Evolutionary conservation across 257 asterid species (phyloP).

Genomic region (Echium plantagineum): DNA sequence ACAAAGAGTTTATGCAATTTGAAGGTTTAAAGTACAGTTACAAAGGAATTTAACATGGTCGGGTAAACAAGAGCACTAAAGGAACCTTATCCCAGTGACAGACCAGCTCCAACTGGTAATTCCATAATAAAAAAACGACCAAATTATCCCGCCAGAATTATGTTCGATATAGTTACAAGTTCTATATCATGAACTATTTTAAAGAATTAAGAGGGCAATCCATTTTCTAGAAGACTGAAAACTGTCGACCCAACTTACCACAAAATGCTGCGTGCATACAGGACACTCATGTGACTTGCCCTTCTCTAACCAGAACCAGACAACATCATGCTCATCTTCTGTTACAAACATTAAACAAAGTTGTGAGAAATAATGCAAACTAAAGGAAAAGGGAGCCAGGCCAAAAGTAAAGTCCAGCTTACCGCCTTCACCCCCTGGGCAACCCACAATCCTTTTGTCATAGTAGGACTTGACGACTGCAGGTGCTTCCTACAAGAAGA

Average conservation of each 20-base stretch:
- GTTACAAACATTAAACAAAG: constrained; percentile 11
- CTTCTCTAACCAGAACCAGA: constrained; percentile 99
- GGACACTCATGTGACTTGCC: constrained; percentile 93
- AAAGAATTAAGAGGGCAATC: neutral
- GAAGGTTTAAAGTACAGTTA: too few relatives aligned
- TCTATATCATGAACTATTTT: too few relatives aligned
- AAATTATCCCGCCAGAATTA: too few relatives aligned
- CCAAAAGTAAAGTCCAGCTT: constrained; percentile 14
- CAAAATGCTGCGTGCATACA: constrained; percentile 86
- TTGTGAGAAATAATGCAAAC: neutral
- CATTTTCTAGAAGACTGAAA: neutral
- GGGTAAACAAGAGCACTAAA: too few relatives aligned
- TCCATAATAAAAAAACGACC: too few relatives aligned
- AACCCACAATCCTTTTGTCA: constrained; percentile 80
- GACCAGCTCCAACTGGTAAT: too few relatives aligned
- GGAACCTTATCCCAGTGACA: too few relatives aligned
- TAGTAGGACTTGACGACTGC: constrained; percentile 66
- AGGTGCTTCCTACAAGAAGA: constrained; percentile 58
- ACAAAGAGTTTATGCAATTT: too few relatives aligned
- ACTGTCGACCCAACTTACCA: constrained; percentile 35
- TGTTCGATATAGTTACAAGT: too few relatives aligned
- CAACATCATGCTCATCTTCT: constrained; percentile 98
- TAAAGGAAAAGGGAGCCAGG: neutral
- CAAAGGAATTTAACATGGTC: too few relatives aligned
- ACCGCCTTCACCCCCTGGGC: constrained; percentile 96